Percentiles rank a stretch among this genome's conserved stretches.
Evolutionary conservation across 768 basidiomycete genomes (phyloP).

Genomic region (Leccinum subgranulosum): DNA sequence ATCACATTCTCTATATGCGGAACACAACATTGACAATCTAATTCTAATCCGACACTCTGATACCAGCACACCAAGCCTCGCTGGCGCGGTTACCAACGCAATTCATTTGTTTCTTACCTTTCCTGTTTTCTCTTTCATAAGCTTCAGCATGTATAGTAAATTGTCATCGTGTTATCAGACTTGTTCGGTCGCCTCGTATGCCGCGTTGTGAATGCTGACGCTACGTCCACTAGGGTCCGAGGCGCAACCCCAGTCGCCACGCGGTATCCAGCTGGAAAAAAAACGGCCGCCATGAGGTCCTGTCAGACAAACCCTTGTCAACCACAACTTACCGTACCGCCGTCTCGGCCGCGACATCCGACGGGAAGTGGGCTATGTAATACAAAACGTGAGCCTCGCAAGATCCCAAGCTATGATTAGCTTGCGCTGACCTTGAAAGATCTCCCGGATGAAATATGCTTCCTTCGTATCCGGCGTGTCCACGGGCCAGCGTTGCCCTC

Average conservation of each 20-base stretch:
- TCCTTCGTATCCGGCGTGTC: slow-evolving; percentile 95
- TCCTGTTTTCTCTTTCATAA: slow-evolving; percentile 1
- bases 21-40: slow-evolving; percentile 31
- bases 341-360: slow-evolving; percentile 80
- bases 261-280: slow-evolving; percentile 76
- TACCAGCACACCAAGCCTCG: slow-evolving; percentile 20
- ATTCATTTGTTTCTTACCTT: not conserved
- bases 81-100: slow-evolving; percentile 19
- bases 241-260: slow-evolving; percentile 95
- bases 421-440: slow-evolving; percentile 70
- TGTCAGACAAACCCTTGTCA: slow-evolving; percentile 7
- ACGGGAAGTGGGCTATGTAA: slow-evolving; percentile 70
- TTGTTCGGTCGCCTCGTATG: slow-evolving; percentile 48
- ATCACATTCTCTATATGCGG: slow-evolving; percentile 37
- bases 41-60: slow-evolving; percentile 26
- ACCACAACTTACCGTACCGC: slow-evolving; percentile 73
- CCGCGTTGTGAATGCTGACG: slow-evolving; percentile 93
- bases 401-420: not conserved
- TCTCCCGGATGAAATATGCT: slow-evolving; percentile 88
- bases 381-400: not conserved
- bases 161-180: slow-evolving; percentile 14
- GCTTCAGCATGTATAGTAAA: slow-evolving; percentile 22
- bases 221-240: slow-evolving; percentile 94
- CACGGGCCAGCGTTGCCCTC: slow-evolving; percentile 69
- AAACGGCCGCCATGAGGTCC: slow-evolving; percentile 10